Conservation (phyloP, 1,284 basidiomycete species). For the Pseudozyma sp. region DNA sequence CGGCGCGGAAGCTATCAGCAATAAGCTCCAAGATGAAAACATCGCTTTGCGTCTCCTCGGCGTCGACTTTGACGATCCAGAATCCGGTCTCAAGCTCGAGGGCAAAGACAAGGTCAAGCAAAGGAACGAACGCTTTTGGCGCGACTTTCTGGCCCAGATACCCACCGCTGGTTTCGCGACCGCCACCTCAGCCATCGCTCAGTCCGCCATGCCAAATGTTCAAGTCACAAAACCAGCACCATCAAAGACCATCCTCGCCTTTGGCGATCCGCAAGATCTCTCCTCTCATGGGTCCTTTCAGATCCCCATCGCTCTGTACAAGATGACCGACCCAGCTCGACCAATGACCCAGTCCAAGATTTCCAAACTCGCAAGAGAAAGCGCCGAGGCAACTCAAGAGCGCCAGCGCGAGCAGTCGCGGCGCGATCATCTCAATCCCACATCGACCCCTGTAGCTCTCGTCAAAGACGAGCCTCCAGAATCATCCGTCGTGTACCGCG, state of each 20-base stretch:
- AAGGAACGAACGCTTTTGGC: constrained; percentile 81
- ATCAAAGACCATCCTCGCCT: constrained; percentile 44
- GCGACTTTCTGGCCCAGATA: constrained; percentile 72
- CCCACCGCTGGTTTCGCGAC: constrained; percentile 72
- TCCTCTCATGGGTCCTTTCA: constrained; percentile 77
- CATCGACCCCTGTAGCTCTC: constrained; percentile 23
- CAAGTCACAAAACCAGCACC: constrained; percentile 53
- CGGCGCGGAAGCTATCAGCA: constrained; percentile 37
- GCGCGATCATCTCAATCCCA: constrained; percentile 28
- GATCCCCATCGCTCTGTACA: constrained; percentile 81
- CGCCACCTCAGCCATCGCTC: constrained; percentile 45
- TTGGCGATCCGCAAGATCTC: constrained; percentile 53
- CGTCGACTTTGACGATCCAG: constrained; percentile 84
- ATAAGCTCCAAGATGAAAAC: constrained; percentile 39
- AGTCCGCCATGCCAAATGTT: constrained; percentile 49
- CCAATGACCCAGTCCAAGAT: constrained; percentile 76
- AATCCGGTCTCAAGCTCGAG: constrained; percentile 76
- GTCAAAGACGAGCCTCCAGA: constrained; percentile 6
- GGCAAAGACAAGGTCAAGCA: constrained; percentile 80
- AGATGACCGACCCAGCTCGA: constrained; percentile 80
- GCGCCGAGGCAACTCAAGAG: constrained; percentile 25
- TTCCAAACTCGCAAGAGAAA: constrained; percentile 51
- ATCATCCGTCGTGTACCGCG: constrained; percentile 26
- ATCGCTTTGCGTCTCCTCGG: constrained; percentile 71
- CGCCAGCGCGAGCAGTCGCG: constrained; percentile 22